Conservation (phyloP, 345 rosid genomes). For the Viola odorata region DNA sequence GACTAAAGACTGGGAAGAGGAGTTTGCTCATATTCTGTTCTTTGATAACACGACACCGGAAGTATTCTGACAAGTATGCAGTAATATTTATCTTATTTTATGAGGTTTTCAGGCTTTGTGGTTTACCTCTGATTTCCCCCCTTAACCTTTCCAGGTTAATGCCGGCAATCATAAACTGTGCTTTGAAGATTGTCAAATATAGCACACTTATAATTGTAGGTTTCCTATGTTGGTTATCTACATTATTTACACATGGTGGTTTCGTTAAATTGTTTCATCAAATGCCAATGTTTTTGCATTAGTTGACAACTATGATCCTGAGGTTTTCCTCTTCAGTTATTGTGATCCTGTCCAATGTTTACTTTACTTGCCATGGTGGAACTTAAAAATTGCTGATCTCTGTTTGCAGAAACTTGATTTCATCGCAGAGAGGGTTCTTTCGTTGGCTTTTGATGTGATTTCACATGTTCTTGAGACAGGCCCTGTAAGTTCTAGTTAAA, state of each 20-base stretch:
- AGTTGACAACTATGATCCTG: no score
- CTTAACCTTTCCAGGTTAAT: conserved; percentile 48
- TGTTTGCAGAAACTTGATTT: conserved; percentile 61
- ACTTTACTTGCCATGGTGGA: no score
- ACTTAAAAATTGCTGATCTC: no score
- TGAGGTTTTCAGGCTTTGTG: neutral
- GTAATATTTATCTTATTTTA: neutral
- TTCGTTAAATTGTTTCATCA: no score
- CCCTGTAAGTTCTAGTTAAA: conserved; percentile 65
- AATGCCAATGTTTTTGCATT: no score
- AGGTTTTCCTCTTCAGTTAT: no score
- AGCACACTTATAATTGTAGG: conserved; percentile 56
- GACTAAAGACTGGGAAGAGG: conserved; percentile 73
- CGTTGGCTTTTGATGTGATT: conserved; percentile 71
- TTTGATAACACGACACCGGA: conserved; percentile 75
- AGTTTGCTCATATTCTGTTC: conserved; percentile 64
- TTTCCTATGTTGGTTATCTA: conserved; percentile 4
- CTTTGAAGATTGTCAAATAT: conserved; percentile 48
- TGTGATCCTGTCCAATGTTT: no score
- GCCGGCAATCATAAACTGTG: conserved; percentile 60
- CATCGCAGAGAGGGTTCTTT: conserved; percentile 59
- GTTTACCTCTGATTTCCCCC: conserved; percentile 2
- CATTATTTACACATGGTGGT: conserved; percentile 4
- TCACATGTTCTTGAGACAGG: conserved; percentile 80
- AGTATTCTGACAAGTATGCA: conserved; percentile 68